Evolutionary conservation across 1,284 basidiomycete species (phyloP).

Genomic region (Termitomyces sp.): DNA sequence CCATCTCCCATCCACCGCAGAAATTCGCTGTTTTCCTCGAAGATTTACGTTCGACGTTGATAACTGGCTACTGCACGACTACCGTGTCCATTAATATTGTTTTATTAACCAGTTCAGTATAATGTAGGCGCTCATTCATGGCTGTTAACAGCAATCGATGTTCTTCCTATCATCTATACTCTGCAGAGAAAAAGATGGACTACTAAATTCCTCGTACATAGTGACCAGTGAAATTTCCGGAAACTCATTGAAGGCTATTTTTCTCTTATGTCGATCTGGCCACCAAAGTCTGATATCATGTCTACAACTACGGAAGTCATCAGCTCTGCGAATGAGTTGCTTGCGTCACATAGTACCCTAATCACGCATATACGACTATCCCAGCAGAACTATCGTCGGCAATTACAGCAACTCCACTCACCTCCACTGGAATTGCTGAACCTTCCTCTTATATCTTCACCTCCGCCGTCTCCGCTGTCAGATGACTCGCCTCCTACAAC

Average conservation of each 20-base stretch:
- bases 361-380: conserved; percentile 30
- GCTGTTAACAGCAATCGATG: background rate
- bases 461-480: conserved; percentile 37
- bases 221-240: background rate
- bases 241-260: background rate
- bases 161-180: background rate
- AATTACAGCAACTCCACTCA: conserved; percentile 27
- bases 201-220: background rate
- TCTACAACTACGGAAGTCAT: conserved; percentile 33
- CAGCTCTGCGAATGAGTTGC: conserved; percentile 45
- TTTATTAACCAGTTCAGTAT: background rate
- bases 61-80: background rate
- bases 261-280: background rate
- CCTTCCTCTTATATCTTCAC: conserved; percentile 46
- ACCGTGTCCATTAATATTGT: background rate
- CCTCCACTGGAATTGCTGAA: conserved; percentile 34
- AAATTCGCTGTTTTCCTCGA: background rate
- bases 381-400: conserved; percentile 33
- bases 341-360: conserved; percentile 42
- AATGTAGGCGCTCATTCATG: background rate
- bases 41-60: background rate
- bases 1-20: no score
- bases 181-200: background rate
- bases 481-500: conserved; percentile 42
- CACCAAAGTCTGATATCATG: background rate